Base-by-base conservation (phyloP, 148 eudicot species). In the Rhododendron simsii region DNA sequence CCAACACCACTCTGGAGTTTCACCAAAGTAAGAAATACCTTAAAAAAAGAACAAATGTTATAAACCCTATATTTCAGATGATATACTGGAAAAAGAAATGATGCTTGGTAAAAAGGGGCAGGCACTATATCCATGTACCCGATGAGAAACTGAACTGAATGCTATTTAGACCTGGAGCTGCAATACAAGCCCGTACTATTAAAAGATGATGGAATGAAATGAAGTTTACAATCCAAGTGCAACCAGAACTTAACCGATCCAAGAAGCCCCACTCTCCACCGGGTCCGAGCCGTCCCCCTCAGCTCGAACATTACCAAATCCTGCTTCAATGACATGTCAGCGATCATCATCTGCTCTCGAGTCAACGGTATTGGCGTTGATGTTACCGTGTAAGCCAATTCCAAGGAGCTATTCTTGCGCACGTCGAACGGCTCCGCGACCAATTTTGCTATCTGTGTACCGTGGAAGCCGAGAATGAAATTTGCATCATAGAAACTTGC, bases 251-350 rank as follows among this genome's bases (percentile, higher is more conserved):
- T 91, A 79, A 94, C 91, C 3, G 95, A 93, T 2, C 90, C 93
- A 1, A 94, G 51, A 0, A 90, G 87, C 81, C 98, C 94, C 13
- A 94, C 90, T 51, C 93, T 85, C 98, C 98, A 96, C 41, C 94
- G 81, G 0, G 96, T 91, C 84, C 89, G 89, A 7, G 96, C 78
- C 41, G 81, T 85, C 15, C 98, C 98, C 37, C 28, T 81, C 51
- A 96, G 81, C 5, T 89, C 87, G 41, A 96, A 95, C 30, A 33
- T 76, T 0, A 94, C 87, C 39, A 55, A 51, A n/a, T 91, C 84
- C 23, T 74, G 59, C 69, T 86, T 90, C 87, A 93, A 45, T 0
- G 92, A 87, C 55, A 13, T 26, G 67, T 90, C 91, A 2, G 91
- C 89, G 33, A 67, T 48, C 0, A 47, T 85, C 83, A 82, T 82